A percentile compares a stretch with the other conserved stretches of the same genome.
These are phyloP conservation scores for Kodamaea neixiangensis DNA, from an alignment of 805 yeast species.

Conservation along the genomic window DNA sequence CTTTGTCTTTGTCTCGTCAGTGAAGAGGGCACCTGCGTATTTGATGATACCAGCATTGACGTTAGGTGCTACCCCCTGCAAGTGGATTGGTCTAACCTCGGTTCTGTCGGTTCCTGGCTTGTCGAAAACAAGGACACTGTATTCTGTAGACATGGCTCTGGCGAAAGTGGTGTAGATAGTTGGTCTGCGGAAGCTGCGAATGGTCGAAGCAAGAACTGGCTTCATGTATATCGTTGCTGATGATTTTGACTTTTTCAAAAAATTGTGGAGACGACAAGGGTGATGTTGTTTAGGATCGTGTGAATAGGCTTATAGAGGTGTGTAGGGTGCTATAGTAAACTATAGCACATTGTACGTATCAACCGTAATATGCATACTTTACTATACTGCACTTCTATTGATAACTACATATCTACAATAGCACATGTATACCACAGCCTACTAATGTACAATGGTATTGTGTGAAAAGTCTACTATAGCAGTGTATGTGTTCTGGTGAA, in stretches of 20 bases:
- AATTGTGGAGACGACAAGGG: too few species aligned
- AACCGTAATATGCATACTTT: too few species aligned
- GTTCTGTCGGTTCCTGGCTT: constrained; percentile 64
- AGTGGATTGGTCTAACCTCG: constrained; percentile 52
- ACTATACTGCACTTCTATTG: too few species aligned
- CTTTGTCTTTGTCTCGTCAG: constrained; percentile 44
- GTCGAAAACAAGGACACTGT: constrained; percentile 66
- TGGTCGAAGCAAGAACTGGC: not conserved
- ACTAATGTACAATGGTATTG: too few species aligned
- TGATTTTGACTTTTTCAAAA: not conserved
- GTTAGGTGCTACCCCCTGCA: constrained; percentile 46
- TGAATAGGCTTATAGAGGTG: too few species aligned
- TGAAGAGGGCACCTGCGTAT: constrained; percentile 45
- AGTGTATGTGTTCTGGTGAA: too few species aligned
- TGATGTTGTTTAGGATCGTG: too few species aligned
- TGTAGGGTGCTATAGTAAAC: too few species aligned
- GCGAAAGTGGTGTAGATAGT: not conserved
- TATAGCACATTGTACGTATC: too few species aligned
- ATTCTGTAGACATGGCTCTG: constrained; percentile 23
- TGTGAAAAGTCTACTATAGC: too few species aligned
- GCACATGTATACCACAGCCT: too few species aligned
- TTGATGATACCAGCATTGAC: constrained; percentile 41
- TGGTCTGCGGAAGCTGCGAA: not conserved
- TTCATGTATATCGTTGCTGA: not conserved
- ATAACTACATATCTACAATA: too few species aligned